Base-by-base conservation (phyloP, 768 basidiomycete genomes). In the Tephrocybe sp. region DNA sequence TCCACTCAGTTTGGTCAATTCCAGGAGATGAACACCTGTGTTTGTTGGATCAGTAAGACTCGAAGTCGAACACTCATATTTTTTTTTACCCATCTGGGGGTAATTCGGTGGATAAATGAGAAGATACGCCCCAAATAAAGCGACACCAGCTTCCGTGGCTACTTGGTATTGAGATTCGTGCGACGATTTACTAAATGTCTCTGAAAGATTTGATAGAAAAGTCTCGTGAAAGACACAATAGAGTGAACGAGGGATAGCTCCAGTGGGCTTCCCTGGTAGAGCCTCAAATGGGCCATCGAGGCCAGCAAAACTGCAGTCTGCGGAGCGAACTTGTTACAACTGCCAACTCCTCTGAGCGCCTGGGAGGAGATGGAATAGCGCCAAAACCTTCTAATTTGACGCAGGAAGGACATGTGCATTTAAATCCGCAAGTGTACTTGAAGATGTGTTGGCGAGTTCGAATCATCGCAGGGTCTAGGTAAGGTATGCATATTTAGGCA, bases 1-100 rank as follows among this genome's bases (percentile, higher is more conserved):
- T 91, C 90, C 90, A 92, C 6, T 75, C 73, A 0, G 87, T 85
- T 91, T 91, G 1, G 88, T 78, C 62, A 90, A 67, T 61, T 92
- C 90, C 17, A 91, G 64, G 10, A 83, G 68, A 65, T 93, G 90
- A 70, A 90, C 73, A 12, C 89, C 90, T 93, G 15, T 9, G 3
- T 12, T 41, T 23, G 11, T 18, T 30, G 28, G 20, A 39, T 39
- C 42, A 21, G n/a, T n/a, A n/a, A 14, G 12, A 18, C 4, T 18
- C 25, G 32, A 24, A 49, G 44, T 36, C 40, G 9, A 34, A 21
- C 14, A 55, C 5, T 18, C 23, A n/a, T n/a, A n/a, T n/a, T 26
- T 64, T n/a, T n/a, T n/a, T 78, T 56, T 48, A 88, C 90, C 90
- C 20, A 85, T 88, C 57, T 90, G 87, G n/a, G 90, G 90, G 65